Base-by-base conservation (phyloP, 139 green algal species). In the Eudorina sp. region DNA sequence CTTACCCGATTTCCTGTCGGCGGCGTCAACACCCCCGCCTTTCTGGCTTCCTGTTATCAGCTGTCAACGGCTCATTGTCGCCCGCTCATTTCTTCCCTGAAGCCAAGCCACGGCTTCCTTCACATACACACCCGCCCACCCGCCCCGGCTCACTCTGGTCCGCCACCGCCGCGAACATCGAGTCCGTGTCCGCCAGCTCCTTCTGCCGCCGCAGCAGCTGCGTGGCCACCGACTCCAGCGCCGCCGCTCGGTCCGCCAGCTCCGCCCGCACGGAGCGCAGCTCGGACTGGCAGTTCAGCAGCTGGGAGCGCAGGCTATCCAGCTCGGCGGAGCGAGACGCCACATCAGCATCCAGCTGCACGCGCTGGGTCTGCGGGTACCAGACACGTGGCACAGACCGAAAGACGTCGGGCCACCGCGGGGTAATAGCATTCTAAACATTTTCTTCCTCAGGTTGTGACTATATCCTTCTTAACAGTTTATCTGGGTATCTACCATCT, bases 121-220 rank as follows among this genome's bases (percentile, higher is more conserved):
- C n/a, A 68, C 58, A 68, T 21, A 73, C 31, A 31, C 64, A 16
- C 38, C 40, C 70, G 18, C 1, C 40, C 19, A 18, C 40, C 70
- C 70, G 19, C 11, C 55, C 80, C 14, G 8, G 53, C 81, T 68
- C 64, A 87, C 81, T 87, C 46, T 87, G 81, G 46, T 87, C 81
- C 0, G 45, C 31, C 64, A 87, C 31, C 21, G 81, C 31, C 8
- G 81, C 34, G 46, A 77, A 78, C 45, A 87, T 48, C 23, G 40
- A 38, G 64, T 87, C 81, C 3, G 81, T 87, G 38, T 87, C 81
- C 1, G 81, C 81, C 36, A 88, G 83, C 68, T 88, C 83, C 68
- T 81, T 70, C 69, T 88, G 83, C 41, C 83, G 68, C 25, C 83
- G 46, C 68, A 88, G 68, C 83, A 88, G 66, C 83, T 88, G 83